These are phyloP conservation scores for Penicillium flavigenum DNA, from an alignment of 495 filamentous ascomycete species.

Conservation along the genomic window DNA sequence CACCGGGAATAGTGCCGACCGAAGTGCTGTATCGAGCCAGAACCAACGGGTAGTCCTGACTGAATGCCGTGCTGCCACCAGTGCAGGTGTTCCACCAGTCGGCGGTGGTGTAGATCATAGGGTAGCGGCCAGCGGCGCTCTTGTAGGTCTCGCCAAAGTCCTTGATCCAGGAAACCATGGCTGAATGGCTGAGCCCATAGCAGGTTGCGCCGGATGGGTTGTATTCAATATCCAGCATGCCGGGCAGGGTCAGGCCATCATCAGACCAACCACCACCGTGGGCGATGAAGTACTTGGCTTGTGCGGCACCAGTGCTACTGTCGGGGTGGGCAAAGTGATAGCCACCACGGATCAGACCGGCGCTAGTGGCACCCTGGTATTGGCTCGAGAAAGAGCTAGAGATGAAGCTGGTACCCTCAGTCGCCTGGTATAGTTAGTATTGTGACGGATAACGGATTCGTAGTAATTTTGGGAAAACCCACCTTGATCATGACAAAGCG, in stretches of 20 bases:
- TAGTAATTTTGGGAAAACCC: background rate
- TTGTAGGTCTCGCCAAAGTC: conserved; percentile 60
- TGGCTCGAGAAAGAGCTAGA: conserved; percentile 55
- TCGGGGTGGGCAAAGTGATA: conserved; percentile 65
- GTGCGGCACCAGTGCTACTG: conserved; percentile 47
- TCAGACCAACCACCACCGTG: conserved; percentile 62
- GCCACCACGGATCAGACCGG: conserved; percentile 58
- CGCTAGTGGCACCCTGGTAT: conserved; percentile 53
- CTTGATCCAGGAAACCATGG: conserved; percentile 61
- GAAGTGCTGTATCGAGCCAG: conserved; percentile 53
- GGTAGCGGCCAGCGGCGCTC: conserved; percentile 50
- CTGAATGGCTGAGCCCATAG: conserved; percentile 50
- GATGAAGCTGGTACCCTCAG: conserved; percentile 56
- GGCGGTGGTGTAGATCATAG: conserved; percentile 60
- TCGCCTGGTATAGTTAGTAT: conserved; percentile 45
- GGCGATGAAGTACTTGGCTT: conserved; percentile 59
- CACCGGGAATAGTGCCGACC: conserved; percentile 54
- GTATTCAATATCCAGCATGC: conserved; percentile 66
- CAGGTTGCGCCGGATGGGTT: conserved; percentile 46
- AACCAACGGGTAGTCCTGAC: conserved; percentile 53
- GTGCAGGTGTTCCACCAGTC: conserved; percentile 65
- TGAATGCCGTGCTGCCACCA: conserved; percentile 54
- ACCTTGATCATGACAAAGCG: conserved; percentile 72
- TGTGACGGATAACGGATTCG: no score
- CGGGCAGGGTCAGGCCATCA: conserved; percentile 63